Percentiles rank a stretch among this genome's conserved stretches.
phyloP scores from a whole-genome alignment of 331 rosid genomes.

The Saraca asoca region DNA sequence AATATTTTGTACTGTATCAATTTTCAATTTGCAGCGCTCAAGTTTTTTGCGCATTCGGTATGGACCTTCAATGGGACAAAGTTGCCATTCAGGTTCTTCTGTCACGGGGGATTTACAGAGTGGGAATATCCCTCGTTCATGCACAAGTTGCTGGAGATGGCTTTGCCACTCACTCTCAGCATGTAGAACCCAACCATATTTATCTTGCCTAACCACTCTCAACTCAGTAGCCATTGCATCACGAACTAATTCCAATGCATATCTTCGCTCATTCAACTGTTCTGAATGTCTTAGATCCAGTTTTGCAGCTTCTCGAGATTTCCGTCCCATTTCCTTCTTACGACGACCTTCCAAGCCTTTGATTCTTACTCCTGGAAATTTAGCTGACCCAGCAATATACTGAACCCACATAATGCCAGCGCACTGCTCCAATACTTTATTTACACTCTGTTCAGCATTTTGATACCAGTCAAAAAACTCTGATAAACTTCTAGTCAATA shows the following conservation, averaged over 20 bases:
- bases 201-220: constrained; percentile 98
- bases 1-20: constrained; percentile 78
- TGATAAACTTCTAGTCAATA: constrained; percentile 73
- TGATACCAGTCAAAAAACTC: constrained; percentile 91
- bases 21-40: constrained; percentile 78
- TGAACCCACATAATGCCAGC: constrained; percentile 98
- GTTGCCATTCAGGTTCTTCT: constrained; percentile 88
- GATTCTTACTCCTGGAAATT: constrained; percentile 97
- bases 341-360: constrained; percentile 97
- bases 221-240: constrained; percentile 93
- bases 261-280: constrained; percentile 89
- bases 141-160: constrained; percentile 95
- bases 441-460: constrained; percentile 62
- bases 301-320: constrained; percentile 78
- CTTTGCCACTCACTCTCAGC: constrained; percentile 99
- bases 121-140: constrained; percentile 92
- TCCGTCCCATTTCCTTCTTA: constrained; percentile 88
- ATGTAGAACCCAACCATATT: constrained; percentile 99
- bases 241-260: constrained; percentile 92
- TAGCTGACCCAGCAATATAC: constrained; percentile 85
- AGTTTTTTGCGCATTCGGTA: constrained; percentile 98
- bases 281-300: constrained; percentile 91
- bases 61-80: constrained; percentile 99
- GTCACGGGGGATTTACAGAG: constrained; percentile 54
- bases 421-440: constrained; percentile 86